These are phyloP conservation scores for Annona squamosa DNA, from an alignment of 164 flowering plant genomes.

Conservation along the genomic window DNA sequence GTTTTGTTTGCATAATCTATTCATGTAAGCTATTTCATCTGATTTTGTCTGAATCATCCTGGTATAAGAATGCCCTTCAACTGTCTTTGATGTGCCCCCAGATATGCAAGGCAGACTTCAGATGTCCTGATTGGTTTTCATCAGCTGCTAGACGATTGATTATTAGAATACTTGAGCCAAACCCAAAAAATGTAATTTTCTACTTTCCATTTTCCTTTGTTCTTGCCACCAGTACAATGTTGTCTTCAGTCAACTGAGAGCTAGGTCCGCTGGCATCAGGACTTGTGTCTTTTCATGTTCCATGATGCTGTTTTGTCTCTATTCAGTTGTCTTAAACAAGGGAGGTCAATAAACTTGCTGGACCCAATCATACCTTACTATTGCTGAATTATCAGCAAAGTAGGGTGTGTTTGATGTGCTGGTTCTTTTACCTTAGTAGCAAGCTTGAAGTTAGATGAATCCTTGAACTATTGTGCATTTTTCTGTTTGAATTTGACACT, in stretches of 20 bases:
- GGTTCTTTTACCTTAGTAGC: not conserved
- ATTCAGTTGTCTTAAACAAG: no score
- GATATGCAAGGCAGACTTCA: conserved; percentile 17
- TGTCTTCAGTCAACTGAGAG: not conserved
- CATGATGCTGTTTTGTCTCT: no score
- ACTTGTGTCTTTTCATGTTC: not conserved
- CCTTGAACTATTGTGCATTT: not conserved
- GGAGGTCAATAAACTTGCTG: no score
- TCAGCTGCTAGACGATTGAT: conserved; percentile 12
- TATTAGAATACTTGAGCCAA: conserved; percentile 13
- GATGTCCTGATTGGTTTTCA: conserved; percentile 15
- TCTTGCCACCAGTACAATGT: not conserved
- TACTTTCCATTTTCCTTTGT: not conserved
- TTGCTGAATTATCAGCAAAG: not conserved
- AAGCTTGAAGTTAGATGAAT: not conserved
- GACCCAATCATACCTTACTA: no score
- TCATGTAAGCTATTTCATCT: no score
- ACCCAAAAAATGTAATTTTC: conserved; percentile 10
- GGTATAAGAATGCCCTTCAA: no score
- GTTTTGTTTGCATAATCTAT: no score
- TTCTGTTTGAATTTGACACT: not conserved
- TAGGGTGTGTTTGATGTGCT: not conserved
- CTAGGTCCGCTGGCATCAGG: not conserved
- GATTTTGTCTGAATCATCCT: no score
- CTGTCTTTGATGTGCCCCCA: not conserved